These are phyloP conservation scores for Knufia fluminis DNA, from an alignment of 2,329 filamentous ascomycete genomes.

Conservation along the genomic window DNA sequence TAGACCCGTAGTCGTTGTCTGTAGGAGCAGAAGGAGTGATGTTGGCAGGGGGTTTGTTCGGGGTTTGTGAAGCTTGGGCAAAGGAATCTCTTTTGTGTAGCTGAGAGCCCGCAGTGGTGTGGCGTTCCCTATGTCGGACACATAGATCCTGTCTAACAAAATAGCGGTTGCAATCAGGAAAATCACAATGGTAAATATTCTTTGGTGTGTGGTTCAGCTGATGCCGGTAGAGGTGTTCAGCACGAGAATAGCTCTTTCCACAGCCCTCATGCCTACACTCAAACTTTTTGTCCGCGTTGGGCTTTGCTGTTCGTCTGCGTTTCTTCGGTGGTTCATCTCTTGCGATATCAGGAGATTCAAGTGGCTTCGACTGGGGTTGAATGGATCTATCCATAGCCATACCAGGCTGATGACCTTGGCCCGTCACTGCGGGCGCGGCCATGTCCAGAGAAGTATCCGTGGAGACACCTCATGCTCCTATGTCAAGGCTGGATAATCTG, in stretches of 20 bases:
- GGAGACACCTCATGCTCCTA: constrained; percentile 4
- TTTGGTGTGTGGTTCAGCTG: constrained; percentile 94
- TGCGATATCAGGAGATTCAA: neutral
- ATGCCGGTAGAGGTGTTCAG: constrained; percentile 92
- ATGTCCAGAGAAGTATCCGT: neutral
- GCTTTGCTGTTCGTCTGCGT: constrained; percentile 37
- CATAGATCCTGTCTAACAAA: constrained; percentile 93
- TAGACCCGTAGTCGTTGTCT: constrained; percentile 13
- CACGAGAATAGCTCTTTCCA: constrained; percentile 91
- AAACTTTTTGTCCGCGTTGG: constrained; percentile 47
- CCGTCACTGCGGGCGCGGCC: constrained; percentile 6
- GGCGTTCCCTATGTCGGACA: constrained; percentile 71
- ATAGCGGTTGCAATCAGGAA: constrained; percentile 76
- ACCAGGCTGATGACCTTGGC: constrained; percentile 8
- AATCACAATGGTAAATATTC: constrained; percentile 89
- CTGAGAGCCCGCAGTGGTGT: constrained; percentile 55
- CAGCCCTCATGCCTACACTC: constrained; percentile 79
- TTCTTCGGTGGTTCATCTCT: constrained; percentile 28
- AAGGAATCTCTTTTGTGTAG: constrained; percentile 42
- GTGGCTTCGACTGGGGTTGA: neutral
- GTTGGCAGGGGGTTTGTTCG: neutral
- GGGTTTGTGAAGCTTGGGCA: constrained; percentile 23
- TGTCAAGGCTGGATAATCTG: neutral
- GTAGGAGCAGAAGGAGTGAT: constrained; percentile 6
- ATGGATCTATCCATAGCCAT: neutral